These are phyloP conservation scores for Hericium coralloides DNA, from an alignment of 768 basidiomycete species.

Conservation along the genomic window DNA sequence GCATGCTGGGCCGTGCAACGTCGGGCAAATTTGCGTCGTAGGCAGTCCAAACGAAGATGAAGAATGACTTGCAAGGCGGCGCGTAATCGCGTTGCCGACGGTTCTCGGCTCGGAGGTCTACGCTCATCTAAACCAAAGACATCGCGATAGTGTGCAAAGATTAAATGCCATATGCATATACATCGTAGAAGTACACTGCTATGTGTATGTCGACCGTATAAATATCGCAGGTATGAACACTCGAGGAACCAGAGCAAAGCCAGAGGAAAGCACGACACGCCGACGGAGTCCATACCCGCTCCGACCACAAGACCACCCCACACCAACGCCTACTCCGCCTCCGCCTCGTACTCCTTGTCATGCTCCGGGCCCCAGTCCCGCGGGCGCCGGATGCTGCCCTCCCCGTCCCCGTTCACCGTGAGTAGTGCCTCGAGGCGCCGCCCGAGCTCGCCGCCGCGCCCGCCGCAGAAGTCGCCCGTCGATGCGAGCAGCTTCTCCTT, in stretches of 20 bases:
- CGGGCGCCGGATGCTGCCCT: neutral
- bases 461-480: constrained; percentile 72
- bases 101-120: neutral
- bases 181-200: neutral
- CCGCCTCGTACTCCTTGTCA: constrained; percentile 20
- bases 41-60: no score
- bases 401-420: constrained; percentile 27
- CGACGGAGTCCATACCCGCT: neutral
- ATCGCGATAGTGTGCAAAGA: neutral
- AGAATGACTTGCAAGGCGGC: no score
- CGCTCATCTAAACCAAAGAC: neutral
- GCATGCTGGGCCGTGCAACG: no score
- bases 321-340: constrained; percentile 13
- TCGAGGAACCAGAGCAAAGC: neutral
- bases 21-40: no score
- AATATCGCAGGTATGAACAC: neutral
- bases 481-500: constrained; percentile 62
- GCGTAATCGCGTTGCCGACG: no score
- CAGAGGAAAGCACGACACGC: neutral
- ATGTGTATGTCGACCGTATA: neutral
- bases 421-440: constrained; percentile 70
- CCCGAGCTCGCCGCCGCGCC: constrained; percentile 71
- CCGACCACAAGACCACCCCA: neutral
- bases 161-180: neutral
- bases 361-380: constrained; percentile 7